Evolutionary conservation across 1,139 yeast genomes (phyloP), one percentile per base, ranked within the genome.

Genomic region (Candida pseudoviswanathii): DNA sequence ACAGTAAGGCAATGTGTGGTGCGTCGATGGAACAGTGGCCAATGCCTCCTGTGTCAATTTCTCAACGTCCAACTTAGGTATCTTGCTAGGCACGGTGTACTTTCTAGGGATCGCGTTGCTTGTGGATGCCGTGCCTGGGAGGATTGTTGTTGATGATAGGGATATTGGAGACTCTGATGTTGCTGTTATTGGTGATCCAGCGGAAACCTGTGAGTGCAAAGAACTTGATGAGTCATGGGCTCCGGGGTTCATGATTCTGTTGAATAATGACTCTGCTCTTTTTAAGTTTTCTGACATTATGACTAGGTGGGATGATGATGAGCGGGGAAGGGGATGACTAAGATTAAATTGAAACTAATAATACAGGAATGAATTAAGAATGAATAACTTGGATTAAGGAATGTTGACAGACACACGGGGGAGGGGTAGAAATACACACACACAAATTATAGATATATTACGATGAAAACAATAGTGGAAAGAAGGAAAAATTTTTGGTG

Each of bases 201-300:
- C 33, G 31, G 43, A 39, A 30, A 29, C 41, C 34, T 27, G 44
- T 16, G 32, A 10, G 25, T 16, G 21, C 36, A 36, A 27, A 5
- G 26, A 22, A 6, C 8, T 10, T 9, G 45, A 32, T 39, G 49
- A 44, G 24, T 49, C 52, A 29, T 39, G 42, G 9, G 41, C 60
- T 47, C 65, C 68, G 49, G 68, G 78, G 58, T 75, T 76, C 79
- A 76, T 75, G 57, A 76, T 76, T 58, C 80, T 62, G 59, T 76
- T 76, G 66, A 76, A 76, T 49, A 76, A 68, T 44, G 79, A 74
- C 58, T 76, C 81, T 40, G 81, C 81, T 62, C 80, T 68, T 54
- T 75, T 76, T 58, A 76, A 70, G 61, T 76, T 76, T 55, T 76
- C 81, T 11, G 80, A 73, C 81, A 76, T 76, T 54, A 16, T 36